Base-by-base conservation (phyloP, 75 land plant genomes). In the Pinus albicaulis region DNA sequence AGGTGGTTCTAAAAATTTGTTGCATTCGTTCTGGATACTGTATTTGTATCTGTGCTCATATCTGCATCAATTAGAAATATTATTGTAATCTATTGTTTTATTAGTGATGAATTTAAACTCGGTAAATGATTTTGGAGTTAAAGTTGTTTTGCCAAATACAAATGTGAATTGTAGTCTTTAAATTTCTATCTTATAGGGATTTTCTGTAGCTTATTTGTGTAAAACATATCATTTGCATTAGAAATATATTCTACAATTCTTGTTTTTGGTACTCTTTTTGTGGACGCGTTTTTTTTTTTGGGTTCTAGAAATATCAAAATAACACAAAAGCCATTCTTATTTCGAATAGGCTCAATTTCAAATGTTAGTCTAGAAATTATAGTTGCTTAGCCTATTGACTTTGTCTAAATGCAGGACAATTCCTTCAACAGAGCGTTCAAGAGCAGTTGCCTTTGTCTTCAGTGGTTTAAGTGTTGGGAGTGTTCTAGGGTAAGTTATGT, bases 401-500 rank as follows among this genome's bases (percentile, higher is more conserved):
- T 28, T 52, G 52, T 31, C 22, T 38, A 20, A 31, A 66, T 85
- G 81, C 87, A 98, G 99, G 76, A 80, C 86, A 28, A 87, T 98
- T 69, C 98, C 96, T 68, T 16, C 88, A 48, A 77, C 79, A 81
- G 98, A 98, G 77, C 95, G 99, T 5, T 92, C 99, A 44, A 82
- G 99, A 75, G 99, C 99, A 55, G 98, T 98, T 57, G 79, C 92
- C 38, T 80, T 91, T 76, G 98, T 98, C 77, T 98, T 98, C 84
- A 92, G 96, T 76, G 99, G 99, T 55, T 79, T 95, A 53, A 95
- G 93, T 80, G 89, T 95, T 55, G 99, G 99, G 73, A 98, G 99
- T 81, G 86, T 98, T 68, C 44, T 86, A 19, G 99, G 99, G 81
- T 62, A 31, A 65, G 14, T 15, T 80, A 38, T 16, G 76, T 58